Percentiles rank a stretch among this genome's conserved stretches.
phyloP scores from a whole-genome alignment of 2,329 filamentous ascomycete species.

The Canariomyces notabilis region DNA sequence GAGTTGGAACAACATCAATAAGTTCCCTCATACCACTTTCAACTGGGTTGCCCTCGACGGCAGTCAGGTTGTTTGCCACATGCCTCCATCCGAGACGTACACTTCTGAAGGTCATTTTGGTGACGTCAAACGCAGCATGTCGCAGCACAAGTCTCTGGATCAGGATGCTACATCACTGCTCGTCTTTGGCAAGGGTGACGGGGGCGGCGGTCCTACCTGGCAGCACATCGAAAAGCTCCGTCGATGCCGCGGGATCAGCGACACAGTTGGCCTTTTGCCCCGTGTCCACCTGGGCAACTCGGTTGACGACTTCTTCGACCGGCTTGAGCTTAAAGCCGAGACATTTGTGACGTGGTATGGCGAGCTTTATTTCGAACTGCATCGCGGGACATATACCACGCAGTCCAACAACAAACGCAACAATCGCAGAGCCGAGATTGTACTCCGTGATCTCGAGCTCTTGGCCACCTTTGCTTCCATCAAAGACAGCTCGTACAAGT shows the following conservation, averaged over 20 bases:
- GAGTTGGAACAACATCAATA: constrained; percentile 99
- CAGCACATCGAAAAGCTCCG: constrained; percentile 92
- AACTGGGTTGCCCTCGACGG: constrained; percentile 97
- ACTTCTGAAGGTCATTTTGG: constrained; percentile 93
- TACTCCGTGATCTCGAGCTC: constrained; percentile 83
- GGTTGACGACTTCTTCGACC: constrained; percentile 91
- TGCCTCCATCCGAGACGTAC: constrained; percentile 94
- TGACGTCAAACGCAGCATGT: constrained; percentile 82
- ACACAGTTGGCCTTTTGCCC: constrained; percentile 76
- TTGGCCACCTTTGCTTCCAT: constrained; percentile 82
- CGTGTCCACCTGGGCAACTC: constrained; percentile 83
- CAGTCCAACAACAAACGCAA: constrained; percentile 96
- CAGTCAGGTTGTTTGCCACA: constrained; percentile 94
- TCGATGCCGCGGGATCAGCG: constrained; percentile 84
- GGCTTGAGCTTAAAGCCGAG: constrained; percentile 71
- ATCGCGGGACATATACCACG: constrained; percentile 94
- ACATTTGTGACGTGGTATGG: constrained; percentile 94
- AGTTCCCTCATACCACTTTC: constrained; percentile 97
- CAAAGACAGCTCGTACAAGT: constrained; percentile 68
- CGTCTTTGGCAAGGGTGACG: constrained; percentile 94
- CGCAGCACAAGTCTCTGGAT: constrained; percentile 92
- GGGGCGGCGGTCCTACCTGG: constrained; percentile 90
- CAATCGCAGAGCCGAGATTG: constrained; percentile 78
- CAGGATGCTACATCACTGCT: constrained; percentile 86
- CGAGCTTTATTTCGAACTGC: constrained; percentile 95